phyloP scores from a whole-genome alignment of 164 flowering plant species.

The Vitis cinerea region DNA sequence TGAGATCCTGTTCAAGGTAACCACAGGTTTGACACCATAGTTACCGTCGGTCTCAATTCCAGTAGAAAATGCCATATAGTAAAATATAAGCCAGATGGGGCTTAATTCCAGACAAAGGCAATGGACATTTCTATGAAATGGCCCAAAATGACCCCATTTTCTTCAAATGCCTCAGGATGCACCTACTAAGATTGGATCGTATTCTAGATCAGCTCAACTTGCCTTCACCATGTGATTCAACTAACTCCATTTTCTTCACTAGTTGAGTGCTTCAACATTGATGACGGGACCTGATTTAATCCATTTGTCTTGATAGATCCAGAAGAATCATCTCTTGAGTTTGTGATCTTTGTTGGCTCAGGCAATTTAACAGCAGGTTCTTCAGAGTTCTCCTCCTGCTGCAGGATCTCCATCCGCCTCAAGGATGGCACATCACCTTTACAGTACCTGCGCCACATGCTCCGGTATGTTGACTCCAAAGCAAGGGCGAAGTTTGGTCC shows the following conservation, averaged over 20 bases:
- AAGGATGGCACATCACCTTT: constrained; percentile 78
- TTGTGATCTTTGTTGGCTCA: constrained; percentile 24
- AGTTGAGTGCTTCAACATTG: constrained; percentile 13
- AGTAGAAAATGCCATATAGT: neutral
- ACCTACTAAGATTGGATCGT: neutral
- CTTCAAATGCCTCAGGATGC: neutral
- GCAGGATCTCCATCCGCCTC: constrained; percentile 46
- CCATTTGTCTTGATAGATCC: constrained; percentile 50
- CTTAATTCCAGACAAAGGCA: constrained; percentile 2
- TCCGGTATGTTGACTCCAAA: constrained; percentile 67
- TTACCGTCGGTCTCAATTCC: constrained; percentile 1
- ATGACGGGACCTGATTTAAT: constrained; percentile 21
- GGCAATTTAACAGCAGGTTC: constrained; percentile 23
- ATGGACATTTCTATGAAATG: neutral
- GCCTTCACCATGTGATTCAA: constrained; percentile 17
- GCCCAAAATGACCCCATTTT: neutral
- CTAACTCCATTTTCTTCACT: constrained; percentile 39
- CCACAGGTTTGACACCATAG: neutral
- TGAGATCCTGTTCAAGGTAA: neutral
- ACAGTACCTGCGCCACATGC: constrained; percentile 83
- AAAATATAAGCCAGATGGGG: constrained; percentile 6
- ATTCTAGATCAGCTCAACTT: constrained; percentile 11
- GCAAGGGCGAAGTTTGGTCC: constrained; percentile 62
- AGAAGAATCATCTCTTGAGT: constrained; percentile 17
- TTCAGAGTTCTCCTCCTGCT: constrained; percentile 31